Evolutionary conservation across 805 yeast species (phyloP).

Genomic region (Nakazawaea peltata): DNA sequence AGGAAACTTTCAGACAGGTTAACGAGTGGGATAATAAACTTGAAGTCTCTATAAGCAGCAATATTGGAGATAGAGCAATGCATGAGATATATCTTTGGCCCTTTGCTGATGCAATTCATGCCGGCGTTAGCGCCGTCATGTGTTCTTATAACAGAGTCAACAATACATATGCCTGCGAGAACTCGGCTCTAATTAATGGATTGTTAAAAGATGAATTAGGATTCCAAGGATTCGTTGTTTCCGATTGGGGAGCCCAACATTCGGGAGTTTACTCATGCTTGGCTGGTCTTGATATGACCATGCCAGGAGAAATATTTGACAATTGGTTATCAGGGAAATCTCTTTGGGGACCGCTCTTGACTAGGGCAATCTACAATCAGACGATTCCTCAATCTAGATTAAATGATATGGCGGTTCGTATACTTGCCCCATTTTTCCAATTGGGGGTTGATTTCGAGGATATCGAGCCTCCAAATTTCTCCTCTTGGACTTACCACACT

Average conservation of each 20-base stretch:
- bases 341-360: conserved; percentile 49
- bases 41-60: conserved; percentile 36
- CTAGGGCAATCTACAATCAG: conserved; percentile 45
- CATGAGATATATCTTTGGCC: conserved; percentile 59
- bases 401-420: conserved; percentile 53
- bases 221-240: conserved; percentile 54
- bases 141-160: conserved; percentile 51
- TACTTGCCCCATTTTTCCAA: conserved; percentile 47
- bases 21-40: conserved; percentile 49
- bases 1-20: conserved; percentile 49
- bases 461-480: conserved; percentile 40
- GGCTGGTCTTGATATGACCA: conserved; percentile 55
- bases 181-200: conserved; percentile 43
- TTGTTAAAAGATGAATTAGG: conserved; percentile 53
- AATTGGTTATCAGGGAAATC: conserved; percentile 47
- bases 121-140: conserved; percentile 53
- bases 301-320: conserved; percentile 52
- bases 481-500: conserved; percentile 51
- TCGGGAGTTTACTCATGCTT: conserved; percentile 46
- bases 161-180: conserved; percentile 51
- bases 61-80: conserved; percentile 51
- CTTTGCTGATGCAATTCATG: conserved; percentile 49
- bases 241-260: conserved; percentile 59
- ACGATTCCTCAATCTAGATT: conserved; percentile 45
- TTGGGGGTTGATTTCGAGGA: conserved; percentile 30